Evolutionary conservation across 495 filamentous ascomycete genomes (phyloP), one percentile per base, ranked within the genome.

Genomic region (Cladorrhinum samala): DNA sequence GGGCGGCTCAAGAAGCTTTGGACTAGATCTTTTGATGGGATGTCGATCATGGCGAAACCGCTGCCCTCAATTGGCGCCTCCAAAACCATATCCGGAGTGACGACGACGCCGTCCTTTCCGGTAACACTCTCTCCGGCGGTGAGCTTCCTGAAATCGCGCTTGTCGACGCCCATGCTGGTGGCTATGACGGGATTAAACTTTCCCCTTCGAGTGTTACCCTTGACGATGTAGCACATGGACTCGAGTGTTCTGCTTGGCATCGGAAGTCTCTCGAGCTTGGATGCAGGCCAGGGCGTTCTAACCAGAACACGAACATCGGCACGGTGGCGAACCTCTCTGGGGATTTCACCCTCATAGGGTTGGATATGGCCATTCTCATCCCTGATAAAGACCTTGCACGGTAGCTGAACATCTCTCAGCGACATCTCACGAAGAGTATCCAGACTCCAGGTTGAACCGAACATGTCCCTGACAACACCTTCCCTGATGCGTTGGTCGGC

Each of bases 181-280:
- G 91, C 94, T 54, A 72, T 79, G n/a, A 73, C 52, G 3, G 77
- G 64, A 20, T 85, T 72, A 63, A 99, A 96, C 61, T 85, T 91
- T 13, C 93, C 93, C 21, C 92, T 80, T 33, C 84, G 74, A 40
- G 80, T 74, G 53, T 91, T 83, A 25, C 74, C 82, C 44, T 85
- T 85, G 49, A 95, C 74, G 59, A 99, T 83, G 64, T 97, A 99
- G 42, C 83, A 95, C 46, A 95, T 69, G 9, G 91, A 83, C 33
- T 85, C 81, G 11, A 66, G 65, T 2, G 80, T 80, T 11, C 81
- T 83, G 30, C 70, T 68, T 0, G 90, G 87, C 3, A 72, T 68
- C 4, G 91, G 92, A 1, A 96, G 74, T 9, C 55, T 67, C 1
- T 77, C 64, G 13, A 89, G 68, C 48, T 77, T 62, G 7, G 87